Evolutionary conservation across 2,329 filamentous ascomycete species (phyloP), one percentile per base, ranked within the genome.

Genomic region (Neofusicoccum parvum): DNA sequence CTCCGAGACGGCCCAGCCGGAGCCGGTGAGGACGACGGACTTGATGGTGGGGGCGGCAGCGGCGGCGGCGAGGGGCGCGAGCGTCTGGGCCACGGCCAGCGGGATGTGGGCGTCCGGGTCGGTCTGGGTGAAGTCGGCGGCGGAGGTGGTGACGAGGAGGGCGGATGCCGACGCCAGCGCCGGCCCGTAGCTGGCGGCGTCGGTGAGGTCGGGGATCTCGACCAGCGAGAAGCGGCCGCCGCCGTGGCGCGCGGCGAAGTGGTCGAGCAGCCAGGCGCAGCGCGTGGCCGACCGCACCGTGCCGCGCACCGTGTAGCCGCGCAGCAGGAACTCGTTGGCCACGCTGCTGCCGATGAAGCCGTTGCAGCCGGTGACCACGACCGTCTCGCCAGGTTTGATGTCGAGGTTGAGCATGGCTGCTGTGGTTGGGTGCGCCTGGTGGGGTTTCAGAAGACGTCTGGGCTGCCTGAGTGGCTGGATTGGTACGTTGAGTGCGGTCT

Each of bases 321-420:
- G 70, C n/a, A 53, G 32, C 64, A 75, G 69, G 3, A 75, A 67
- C 12, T 69, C 66, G 1, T 67, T 51, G 10, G 70, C 73, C 0
- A 74, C 62, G 11, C 70, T 69, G 36, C 68, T 69, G 27, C 70
- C 74, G 56, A 75, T 74, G 60, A 74, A 74, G 36, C 74, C 73
- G 67, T 74, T 76, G 50, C 73, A 72, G 11, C 74, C 73, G 2
- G 74, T 76, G 50, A 76, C 68, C 17, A 75, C 69, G 7, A 75
- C 34, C 6, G 37, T 64, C 1, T 36, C 36, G 50, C 62, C 49
- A 2, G 49, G 62, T 7, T 45, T 20, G 34, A 63, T 14, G 5
- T 51, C 46, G 58, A 48, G 20, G 32, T 62, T 50, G 15, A 46
- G 27, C 43, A 62, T 62, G 43, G 43, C 17, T 46, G 56, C 10